Evolutionary conservation across 495 filamentous ascomycete genomes (phyloP).

Genomic region (Evansstolkia leycettana): DNA sequence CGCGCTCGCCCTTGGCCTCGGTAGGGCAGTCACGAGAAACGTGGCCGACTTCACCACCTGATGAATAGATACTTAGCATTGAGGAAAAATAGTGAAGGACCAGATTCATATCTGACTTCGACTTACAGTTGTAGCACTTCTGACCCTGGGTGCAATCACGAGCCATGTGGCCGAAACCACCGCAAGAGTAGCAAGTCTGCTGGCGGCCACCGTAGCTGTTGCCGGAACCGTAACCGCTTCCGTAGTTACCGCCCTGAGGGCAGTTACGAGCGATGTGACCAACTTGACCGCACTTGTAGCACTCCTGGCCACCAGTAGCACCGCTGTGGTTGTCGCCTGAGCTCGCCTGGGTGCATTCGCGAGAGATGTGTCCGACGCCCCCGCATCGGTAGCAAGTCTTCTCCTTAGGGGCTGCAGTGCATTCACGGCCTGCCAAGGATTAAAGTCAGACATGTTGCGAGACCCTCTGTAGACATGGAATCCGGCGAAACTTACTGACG

Average conservation of each 20-base stretch:
- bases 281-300: conserved; percentile 98
- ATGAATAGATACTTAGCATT: neutral
- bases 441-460: conserved; percentile 8
- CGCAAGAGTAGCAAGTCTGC: conserved; percentile 94
- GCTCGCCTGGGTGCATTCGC: conserved; percentile 64
- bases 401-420: conserved; percentile 78
- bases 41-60: conserved; percentile 81
- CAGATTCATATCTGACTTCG: neutral
- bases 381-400: conserved; percentile 95
- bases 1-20: conserved; percentile 77
- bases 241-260: conserved; percentile 48
- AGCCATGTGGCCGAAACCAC: conserved; percentile 92
- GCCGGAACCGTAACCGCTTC: conserved; percentile 30
- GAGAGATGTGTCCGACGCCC: conserved; percentile 78
- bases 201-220: conserved; percentile 41
- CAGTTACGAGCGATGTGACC: conserved; percentile 98
- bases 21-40: conserved; percentile 90
- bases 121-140: conserved; percentile 98
- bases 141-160: conserved; percentile 96
- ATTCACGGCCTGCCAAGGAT: conserved; percentile 62
- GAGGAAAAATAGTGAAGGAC: neutral
- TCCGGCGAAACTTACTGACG: conserved; percentile 64
- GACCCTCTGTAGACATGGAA: neutral
- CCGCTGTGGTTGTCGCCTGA: conserved; percentile 37
- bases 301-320: conserved; percentile 53